Evolutionary conservation across 1,139 yeast species (phyloP).

Genomic region (Dujonia santamariae): DNA sequence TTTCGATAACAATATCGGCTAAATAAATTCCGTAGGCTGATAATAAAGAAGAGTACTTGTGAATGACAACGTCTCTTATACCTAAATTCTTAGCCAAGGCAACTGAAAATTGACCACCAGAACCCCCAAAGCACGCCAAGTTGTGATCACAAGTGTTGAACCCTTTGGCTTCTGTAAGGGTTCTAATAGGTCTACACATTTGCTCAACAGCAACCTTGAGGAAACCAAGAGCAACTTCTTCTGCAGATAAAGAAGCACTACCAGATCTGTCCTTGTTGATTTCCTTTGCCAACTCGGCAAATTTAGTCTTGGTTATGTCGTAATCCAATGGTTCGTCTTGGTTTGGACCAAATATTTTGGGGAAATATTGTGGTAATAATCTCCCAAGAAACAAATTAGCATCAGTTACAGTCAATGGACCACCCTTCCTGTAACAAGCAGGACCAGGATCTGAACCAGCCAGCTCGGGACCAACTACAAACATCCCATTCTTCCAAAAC

Average conservation of each 20-base stretch:
- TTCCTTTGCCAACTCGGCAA: slow-evolving; percentile 27
- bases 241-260: slow-evolving; percentile 23
- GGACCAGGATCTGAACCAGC: slow-evolving; percentile 51
- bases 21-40: slow-evolving; percentile 45
- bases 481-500: slow-evolving; percentile 45
- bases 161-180: slow-evolving; percentile 44
- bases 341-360: slow-evolving; percentile 42
- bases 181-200: slow-evolving; percentile 46
- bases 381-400: slow-evolving; percentile 43
- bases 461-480: slow-evolving; percentile 47
- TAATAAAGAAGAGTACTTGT: slow-evolving; percentile 41
- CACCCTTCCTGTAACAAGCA: slow-evolving; percentile 45
- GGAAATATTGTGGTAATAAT: slow-evolving; percentile 39
- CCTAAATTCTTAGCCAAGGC: slow-evolving; percentile 39
- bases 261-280: slow-evolving; percentile 26
- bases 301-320: slow-evolving; percentile 27
- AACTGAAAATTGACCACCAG: slow-evolving; percentile 47
- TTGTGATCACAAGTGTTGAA: slow-evolving; percentile 38
- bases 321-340: slow-evolving; percentile 38
- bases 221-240: slow-evolving; percentile 43
- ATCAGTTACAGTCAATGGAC: slow-evolving; percentile 47
- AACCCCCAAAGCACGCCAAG: slow-evolving; percentile 45
- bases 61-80: slow-evolving; percentile 37
- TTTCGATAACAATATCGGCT: slow-evolving; percentile 56
- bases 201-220: slow-evolving; percentile 44